Evolutionary conservation across 2,329 filamentous ascomycete species (phyloP), one percentile per base, ranked within the genome.

Genomic region (Aspergillus felis): DNA sequence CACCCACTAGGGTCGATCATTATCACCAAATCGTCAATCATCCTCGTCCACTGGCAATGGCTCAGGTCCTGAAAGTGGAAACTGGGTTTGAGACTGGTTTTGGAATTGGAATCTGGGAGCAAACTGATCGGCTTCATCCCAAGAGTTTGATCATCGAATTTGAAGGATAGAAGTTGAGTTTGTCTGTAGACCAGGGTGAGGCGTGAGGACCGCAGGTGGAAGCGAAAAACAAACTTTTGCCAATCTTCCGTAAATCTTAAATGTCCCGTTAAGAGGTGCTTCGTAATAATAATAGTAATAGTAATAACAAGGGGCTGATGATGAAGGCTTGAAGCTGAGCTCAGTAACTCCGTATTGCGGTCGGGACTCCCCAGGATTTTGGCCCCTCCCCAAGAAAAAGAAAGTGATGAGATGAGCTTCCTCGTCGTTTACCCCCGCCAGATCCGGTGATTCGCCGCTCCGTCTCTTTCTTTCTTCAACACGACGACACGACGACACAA

Each of bases 1-100:
- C 59, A 61, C 56, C 56, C 59, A 61, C 59, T 61, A 59, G 51
- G 56, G 59, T 56, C 56, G 56, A 61, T 56, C 56, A 56, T 46
- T 44, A 42, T 42, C 32, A 54, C 46, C 46, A 29, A 24, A 38
- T 5, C n/a, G 38, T 48, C n/a, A 27, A 38, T 48, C 25, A 38
- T 27, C 4, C 22, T 47, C 44, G 17, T 47, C 24, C 24, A 47
- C 8, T n/a, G 22, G 14, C 32, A 38, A 38, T 38, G 6, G 14
- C 32, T 8, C 14, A 17, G 14, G 32, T 38, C 32, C 2, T 35
- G 32, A 7, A 17, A 4, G 4, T 32, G 3, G 29, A 32, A 14
- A 32, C 12, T 32, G 12, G 29, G 3, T 14, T 32, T 2, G 29
- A 10, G 12, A 7, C 32, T 38, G 32, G 32, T 17, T 38, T 5